Conservation (phyloP, 73 alveolate genomes). For the Paramecium caudatum region DNA sequence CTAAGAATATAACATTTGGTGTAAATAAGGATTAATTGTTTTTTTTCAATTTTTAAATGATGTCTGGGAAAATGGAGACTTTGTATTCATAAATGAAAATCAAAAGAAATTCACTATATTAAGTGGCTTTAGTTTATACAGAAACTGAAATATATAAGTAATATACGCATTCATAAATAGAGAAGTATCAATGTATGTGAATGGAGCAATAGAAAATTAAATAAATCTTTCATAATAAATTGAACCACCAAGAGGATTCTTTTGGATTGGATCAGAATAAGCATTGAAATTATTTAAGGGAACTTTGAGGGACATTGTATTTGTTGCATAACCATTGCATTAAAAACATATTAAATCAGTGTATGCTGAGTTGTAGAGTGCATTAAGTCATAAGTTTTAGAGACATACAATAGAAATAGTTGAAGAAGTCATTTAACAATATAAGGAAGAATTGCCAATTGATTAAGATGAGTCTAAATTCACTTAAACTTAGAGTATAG, state of each 20-base stretch:
- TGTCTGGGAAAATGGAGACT: conserved; percentile 56
- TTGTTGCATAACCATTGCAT: conserved; percentile 7
- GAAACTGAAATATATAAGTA: conserved; percentile 40
- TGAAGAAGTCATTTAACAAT: conserved; percentile 3
- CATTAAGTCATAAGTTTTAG: conserved; percentile 9
- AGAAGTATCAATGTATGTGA: conserved; percentile 53
- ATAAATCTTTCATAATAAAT: not conserved
- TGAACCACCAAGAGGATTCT: conserved; percentile 70
- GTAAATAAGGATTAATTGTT: conserved; percentile 31
- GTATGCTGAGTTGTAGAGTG: conserved; percentile 53
- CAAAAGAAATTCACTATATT: conserved; percentile 11
- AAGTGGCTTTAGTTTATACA: conserved; percentile 32
- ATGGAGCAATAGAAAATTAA: conserved; percentile 58
- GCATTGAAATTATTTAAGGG: conserved; percentile 60
- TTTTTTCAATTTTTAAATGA: conserved; percentile 20
- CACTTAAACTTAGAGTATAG: not conserved
- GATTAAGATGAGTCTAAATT: conserved; percentile 37
- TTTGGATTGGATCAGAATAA: conserved; percentile 67
- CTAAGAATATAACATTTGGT: conserved; percentile 63
- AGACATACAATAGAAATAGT: conserved; percentile 16
- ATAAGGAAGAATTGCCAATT: conserved; percentile 41
- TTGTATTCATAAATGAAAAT: conserved; percentile 55
- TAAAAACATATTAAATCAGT: conserved; percentile 51
- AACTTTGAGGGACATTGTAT: conserved; percentile 23
- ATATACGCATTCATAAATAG: not conserved